Base-by-base conservation (phyloP, 257 asterid species). In the Ilex aquifolium region DNA sequence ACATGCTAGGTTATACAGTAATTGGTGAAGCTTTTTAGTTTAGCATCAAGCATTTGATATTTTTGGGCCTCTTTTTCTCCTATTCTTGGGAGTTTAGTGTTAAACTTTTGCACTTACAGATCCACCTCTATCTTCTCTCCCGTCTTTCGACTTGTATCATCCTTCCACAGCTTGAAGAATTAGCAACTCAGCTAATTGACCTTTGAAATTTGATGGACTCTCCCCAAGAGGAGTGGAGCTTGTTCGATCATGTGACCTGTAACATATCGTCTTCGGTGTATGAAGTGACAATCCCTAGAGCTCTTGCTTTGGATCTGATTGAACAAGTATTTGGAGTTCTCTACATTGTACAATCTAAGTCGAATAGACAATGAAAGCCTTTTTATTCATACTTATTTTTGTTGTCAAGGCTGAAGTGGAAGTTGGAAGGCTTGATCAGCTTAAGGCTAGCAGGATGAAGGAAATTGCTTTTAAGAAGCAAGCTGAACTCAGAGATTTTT, bases 261-360 rank as follows among this genome's bases (percentile, higher is more conserved):
- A 93, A 90, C 71, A 93, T 85, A 56, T 90, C 95, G 63, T 87
- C 95, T 71, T 77, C 95, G 7, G 96, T 90, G 39, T 92, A 87
- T 65, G 95, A 90, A 70, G 99, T 93, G 67, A 76, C 77, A 66
- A 63, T 78, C 64, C 88, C 96, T 60, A 92, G 96, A 64, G 94
- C 99, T 48, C 97, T 93, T 72, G 91, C 99, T 61, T 60, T 74
- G 70, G 95, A 85, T 73, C 78, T 93, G 65, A 85, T 93, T 57
- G 95, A 93, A 76, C 90, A 90, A 85, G 99, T 88, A 69, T 8
- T 52, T 54, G 54, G 59, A 56, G 10, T 46, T 21, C 27, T 21
- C 27, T 21, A 21, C 27, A 21, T 21, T 21, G 27, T 21, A 21
- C 27, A 21, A 21, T 7, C 12, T 50, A 52, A 7, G 42, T 65